Evolutionary conservation across 169 alveolate genomes (phyloP), one percentile per base, ranked within the genome.

Genomic region (Plasmodium yoelii): DNA sequence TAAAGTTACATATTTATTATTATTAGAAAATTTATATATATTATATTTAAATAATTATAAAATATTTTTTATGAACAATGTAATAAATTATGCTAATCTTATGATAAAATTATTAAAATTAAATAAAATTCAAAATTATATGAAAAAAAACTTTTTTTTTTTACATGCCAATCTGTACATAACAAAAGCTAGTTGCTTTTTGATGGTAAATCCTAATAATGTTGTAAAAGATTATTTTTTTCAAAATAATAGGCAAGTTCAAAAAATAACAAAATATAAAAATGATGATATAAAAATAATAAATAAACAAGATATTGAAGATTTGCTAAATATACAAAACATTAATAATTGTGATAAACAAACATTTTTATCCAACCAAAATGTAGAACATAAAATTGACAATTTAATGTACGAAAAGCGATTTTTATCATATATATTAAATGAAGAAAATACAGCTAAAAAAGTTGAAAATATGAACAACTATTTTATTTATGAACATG

Each of bases 381-480:
- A 34, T 18, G 9, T 0, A 42, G 7, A 18, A 13, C 15, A 47
- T 6, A 47, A 26, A 19, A 69, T 15, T 8, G 39, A 57, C 10
- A 56, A 12, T 34, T 28, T 56, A 39, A 12, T 60, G 12, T 82
- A 46, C 57, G 91, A 82, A 22, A 47, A 67, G 44, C 28, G 39
- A 2, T 67, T 61, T 56, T 65, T 82, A 82, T 82, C 91, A 12
- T 57, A 56, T 60, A 18, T 82, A 59, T 39, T 82, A 28, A 82
- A 61, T 72, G 91, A 82, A 65, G 46, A 82, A 49, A 84, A 47
- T 19, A 82, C 49, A 63, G 34, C n/a, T 47, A 26, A 56, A 34
- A 12, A 42, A 18, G 60, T 68, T 4, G 68, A 53, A 26, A 61
- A 56, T 24, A 61, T 67, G 47, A 15, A 56, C 46, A n/a, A 68